Base-by-base conservation (phyloP, 2,329 filamentous ascomycete genomes). In the Trichoderma sp. region DNA sequence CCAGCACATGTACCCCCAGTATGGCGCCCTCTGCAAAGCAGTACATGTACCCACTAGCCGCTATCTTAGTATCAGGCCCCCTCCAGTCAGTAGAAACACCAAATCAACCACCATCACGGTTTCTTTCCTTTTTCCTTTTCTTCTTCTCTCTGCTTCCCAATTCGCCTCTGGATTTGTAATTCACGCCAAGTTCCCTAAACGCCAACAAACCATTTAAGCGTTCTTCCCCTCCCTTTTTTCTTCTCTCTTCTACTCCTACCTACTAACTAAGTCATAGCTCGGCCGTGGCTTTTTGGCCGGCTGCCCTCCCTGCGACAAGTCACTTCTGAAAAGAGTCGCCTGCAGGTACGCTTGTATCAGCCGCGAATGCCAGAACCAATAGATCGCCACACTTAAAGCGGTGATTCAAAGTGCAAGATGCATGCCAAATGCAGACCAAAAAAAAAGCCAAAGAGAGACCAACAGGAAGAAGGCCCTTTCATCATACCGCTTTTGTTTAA, bases 311-410 rank as follows among this genome's bases (percentile, higher is more conserved):
- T 35, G 69, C 69, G 31, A 64, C 60, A 16, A 65, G 16, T 65
- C 41, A 38, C n/a, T 45, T 73, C 69, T 73, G 12, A 65, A 73
- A 73, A 50, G 60, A 73, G 69, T 38, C 60, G 16, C 69, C 69
- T 73, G 69, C 69, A 73, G 60, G 59, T 73, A 65, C 59, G 69
- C 69, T 73, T 73, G 69, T 65, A 65, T 73, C 60, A 73, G 69
- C 69, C 69, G 60, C 59, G 60, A 12, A 33, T 29, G 59, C 12
- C 35, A 64, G 56, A 45, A 12, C 56, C 69, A 65, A 73, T 73
- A 65, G 69, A 73, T 27, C 16, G 60, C 41, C 56, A 62, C 27
- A 63, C 21, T 1, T 14, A 29, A 41, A 38, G 27, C 41, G 21
- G 60, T 65, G 69, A 64, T 65, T 16, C 41, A 64, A 53, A 35